These are phyloP conservation scores for Yamadazyma dendronema DNA, from an alignment of 1,139 yeast species.

Conservation along the genomic window DNA sequence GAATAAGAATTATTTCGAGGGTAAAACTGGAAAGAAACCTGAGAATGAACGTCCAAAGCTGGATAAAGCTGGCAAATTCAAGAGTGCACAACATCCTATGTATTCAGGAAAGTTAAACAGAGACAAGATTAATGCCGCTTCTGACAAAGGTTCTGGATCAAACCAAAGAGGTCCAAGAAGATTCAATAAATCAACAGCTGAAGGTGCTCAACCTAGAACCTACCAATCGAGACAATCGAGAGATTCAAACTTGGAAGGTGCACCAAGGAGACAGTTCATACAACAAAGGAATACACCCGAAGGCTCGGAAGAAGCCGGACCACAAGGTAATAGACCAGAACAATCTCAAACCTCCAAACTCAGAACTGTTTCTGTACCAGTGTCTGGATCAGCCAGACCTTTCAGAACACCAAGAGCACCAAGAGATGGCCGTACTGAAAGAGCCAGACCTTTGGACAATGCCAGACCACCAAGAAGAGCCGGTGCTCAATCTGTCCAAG, in stretches of 20 bases:
- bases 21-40: neutral
- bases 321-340: no score
- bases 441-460: neutral
- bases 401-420: neutral
- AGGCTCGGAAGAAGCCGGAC: no score
- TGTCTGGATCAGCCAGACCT: no score
- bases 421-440: neutral
- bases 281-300: no score
- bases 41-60: neutral
- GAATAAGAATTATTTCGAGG: slow-evolving; percentile 7
- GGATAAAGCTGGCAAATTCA: slow-evolving; percentile 9
- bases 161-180: slow-evolving; percentile 1
- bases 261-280: no score
- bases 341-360: no score
- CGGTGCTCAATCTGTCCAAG: neutral
- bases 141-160: neutral
- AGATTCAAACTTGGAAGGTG: no score
- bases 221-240: no score
- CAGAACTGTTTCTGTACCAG: no score
- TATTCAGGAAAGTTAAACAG: slow-evolving; percentile 10
- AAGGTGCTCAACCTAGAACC: no score
- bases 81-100: slow-evolving; percentile 24
- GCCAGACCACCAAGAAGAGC: neutral
- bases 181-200: no score
- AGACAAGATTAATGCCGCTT: neutral